Evolutionary conservation across 108 stramenopile genomes (phyloP).

Genomic region (Conticribra weissflogii): DNA sequence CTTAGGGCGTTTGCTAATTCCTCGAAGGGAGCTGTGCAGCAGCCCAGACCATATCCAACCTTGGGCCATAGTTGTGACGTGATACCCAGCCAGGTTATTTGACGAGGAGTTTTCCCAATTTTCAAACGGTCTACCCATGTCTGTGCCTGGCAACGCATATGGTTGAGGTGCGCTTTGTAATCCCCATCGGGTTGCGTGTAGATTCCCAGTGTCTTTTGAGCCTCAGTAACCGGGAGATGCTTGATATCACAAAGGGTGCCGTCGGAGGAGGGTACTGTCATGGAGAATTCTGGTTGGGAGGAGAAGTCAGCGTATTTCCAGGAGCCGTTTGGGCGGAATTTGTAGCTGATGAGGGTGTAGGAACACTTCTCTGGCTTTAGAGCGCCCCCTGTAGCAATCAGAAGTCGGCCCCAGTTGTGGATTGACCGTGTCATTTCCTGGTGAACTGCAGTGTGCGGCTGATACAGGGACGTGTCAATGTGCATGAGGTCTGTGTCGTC

Average conservation of each 20-base stretch:
- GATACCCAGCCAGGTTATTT: not conserved
- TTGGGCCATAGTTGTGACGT: no score
- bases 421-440: no score
- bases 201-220: not conserved
- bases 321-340: not conserved
- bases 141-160: not conserved
- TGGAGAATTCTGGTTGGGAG: not conserved
- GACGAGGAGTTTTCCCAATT: not conserved
- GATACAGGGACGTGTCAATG: not conserved
- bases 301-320: not conserved
- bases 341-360: conserved; percentile 10
- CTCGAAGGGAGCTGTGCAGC: not conserved
- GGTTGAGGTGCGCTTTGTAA: not conserved
- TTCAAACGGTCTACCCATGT: not conserved
- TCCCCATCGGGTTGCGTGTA: not conserved
- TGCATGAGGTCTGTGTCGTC: conserved; percentile 39
- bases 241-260: not conserved
- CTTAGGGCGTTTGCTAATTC: conserved; percentile 1
- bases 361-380: conserved; percentile 9
- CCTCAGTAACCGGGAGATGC: not conserved
- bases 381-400: conserved; percentile 16
- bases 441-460: conserved; percentile 2
- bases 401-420: conserved; percentile 4
- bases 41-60: conserved; percentile 8
- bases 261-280: conserved; percentile 1